A percentile compares a stretch with the other conserved stretches of the same genome.
phyloP scores from a whole-genome alignment of 495 filamentous ascomycete species.

The Pyrenula massariospora region DNA sequence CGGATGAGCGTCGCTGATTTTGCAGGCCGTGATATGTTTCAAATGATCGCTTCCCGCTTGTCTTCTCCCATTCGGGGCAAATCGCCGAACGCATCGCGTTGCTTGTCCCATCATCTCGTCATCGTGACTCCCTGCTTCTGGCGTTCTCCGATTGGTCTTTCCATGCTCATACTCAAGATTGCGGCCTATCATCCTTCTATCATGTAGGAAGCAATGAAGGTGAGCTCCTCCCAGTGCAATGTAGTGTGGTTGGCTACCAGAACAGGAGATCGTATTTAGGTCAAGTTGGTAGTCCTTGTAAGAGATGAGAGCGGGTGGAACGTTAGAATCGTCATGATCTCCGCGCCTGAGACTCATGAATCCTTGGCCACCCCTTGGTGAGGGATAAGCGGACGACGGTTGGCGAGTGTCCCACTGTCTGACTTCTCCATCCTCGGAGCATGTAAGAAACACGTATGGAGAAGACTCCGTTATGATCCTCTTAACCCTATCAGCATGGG shows the following conservation, averaged over 20 bases:
- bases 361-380: conserved; percentile 36
- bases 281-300: conserved; percentile 58
- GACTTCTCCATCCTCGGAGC: conserved; percentile 68
- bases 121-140: conserved; percentile 25
- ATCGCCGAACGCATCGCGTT: conserved; percentile 58
- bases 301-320: conserved; percentile 59
- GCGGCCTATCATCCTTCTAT: conserved; percentile 61
- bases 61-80: conserved; percentile 47
- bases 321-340: conserved; percentile 42
- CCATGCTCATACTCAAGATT: conserved; percentile 45
- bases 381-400: conserved; percentile 53
- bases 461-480: conserved; percentile 67
- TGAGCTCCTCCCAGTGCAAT: conserved; percentile 65
- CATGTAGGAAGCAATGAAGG: conserved; percentile 65
- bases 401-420: conserved; percentile 63
- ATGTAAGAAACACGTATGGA: conserved; percentile 60
- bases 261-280: conserved; percentile 66
- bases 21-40: conserved; percentile 61
- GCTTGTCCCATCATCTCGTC: conserved; percentile 49
- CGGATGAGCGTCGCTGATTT: conserved; percentile 67
- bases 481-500: conserved; percentile 62
- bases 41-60: conserved; percentile 31
- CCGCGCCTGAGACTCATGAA: conserved; percentile 31
- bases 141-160: conserved; percentile 19
- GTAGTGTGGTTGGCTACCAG: conserved; percentile 61